Conservation (phyloP, 2,329 filamentous ascomycete genomes). For the Ascochyta pisi region DNA sequence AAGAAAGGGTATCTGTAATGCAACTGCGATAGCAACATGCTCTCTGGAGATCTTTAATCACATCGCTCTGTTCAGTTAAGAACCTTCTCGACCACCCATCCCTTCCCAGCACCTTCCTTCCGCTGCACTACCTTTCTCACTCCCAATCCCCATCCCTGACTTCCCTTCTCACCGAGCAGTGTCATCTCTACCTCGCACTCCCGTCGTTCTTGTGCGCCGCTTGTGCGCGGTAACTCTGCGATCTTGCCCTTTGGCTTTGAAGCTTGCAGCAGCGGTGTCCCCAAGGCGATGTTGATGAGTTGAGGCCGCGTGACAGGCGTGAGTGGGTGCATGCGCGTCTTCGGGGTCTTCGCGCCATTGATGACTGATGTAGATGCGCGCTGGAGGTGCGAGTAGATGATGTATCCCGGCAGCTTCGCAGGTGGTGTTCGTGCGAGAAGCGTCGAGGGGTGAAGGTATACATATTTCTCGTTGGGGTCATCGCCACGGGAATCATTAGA, state of each 20-base stretch:
- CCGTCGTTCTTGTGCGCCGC: slow-evolving; percentile 59
- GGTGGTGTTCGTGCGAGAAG: slow-evolving; percentile 68
- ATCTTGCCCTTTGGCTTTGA: slow-evolving; percentile 93
- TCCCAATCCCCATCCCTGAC: slow-evolving; percentile 82
- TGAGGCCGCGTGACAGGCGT: slow-evolving; percentile 79
- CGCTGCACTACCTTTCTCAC: slow-evolving; percentile 84
- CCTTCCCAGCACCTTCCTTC: slow-evolving; percentile 69
- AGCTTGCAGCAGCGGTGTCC: slow-evolving; percentile 82
- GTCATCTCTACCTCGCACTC: slow-evolving; percentile 86
- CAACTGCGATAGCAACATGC: background rate
- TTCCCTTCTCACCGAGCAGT: slow-evolving; percentile 70
- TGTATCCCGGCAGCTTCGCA: slow-evolving; percentile 74
- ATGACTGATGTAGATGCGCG: slow-evolving; percentile 61
- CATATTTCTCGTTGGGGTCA: slow-evolving; percentile 66
- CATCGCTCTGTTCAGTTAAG: slow-evolving; percentile 27
- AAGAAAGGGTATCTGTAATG: background rate
- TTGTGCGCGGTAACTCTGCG: slow-evolving; percentile 50
- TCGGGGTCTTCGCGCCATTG: slow-evolving; percentile 52
- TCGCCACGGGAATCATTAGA: slow-evolving; percentile 56
- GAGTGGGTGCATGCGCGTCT: slow-evolving; percentile 86
- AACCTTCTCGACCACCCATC: slow-evolving; percentile 74
- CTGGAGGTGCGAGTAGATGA: slow-evolving; percentile 88
- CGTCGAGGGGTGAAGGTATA: slow-evolving; percentile 88
- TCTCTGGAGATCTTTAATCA: background rate
- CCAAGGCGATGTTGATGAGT: slow-evolving; percentile 78